Percentiles rank a stretch among this genome's conserved stretches.
phyloP scores from a whole-genome alignment of 1,284 basidiomycete genomes.

The Marasmius sp. region DNA sequence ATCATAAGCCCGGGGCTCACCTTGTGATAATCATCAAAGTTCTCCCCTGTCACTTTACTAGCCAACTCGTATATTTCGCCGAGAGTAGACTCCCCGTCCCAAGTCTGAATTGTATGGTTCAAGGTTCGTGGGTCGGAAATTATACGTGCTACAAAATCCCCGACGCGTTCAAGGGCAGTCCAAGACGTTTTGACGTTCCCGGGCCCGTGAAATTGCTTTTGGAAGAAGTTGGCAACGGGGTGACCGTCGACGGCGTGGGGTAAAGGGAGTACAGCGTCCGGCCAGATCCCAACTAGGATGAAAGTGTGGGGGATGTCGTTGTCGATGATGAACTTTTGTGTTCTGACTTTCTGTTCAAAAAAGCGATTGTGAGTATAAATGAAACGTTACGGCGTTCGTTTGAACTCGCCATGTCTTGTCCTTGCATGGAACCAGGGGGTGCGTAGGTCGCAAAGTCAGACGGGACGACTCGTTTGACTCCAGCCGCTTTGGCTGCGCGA shows the following conservation, averaged over 20 bases:
- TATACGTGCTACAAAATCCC: conserved; percentile 1
- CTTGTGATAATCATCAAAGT: neutral
- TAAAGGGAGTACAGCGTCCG: neutral
- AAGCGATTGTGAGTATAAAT: neutral
- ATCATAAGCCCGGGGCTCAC: neutral
- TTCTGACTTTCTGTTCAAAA: neutral
- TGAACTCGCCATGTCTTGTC: neutral
- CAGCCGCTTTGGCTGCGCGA: conserved; percentile 1
- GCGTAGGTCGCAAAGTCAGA: conserved; percentile 1
- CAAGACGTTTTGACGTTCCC: neutral
- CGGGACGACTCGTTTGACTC: conserved; percentile 3
- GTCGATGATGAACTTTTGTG: neutral
- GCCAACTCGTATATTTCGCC: neutral
- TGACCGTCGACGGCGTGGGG: neutral
- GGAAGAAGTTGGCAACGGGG: too few species aligned
- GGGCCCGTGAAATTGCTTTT: neutral
- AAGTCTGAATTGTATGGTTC: neutral
- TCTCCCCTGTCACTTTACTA: neutral
- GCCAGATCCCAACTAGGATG: conserved; percentile 1
- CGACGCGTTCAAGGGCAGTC: neutral
- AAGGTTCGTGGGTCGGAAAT: neutral
- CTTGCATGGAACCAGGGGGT: neutral
- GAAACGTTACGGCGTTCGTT: neutral
- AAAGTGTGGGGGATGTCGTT: conserved; percentile 1
- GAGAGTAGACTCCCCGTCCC: neutral